These are phyloP conservation scores for Plasmodium knowlesi DNA, from an alignment of 169 alveolate species.

Conservation along the genomic window DNA sequence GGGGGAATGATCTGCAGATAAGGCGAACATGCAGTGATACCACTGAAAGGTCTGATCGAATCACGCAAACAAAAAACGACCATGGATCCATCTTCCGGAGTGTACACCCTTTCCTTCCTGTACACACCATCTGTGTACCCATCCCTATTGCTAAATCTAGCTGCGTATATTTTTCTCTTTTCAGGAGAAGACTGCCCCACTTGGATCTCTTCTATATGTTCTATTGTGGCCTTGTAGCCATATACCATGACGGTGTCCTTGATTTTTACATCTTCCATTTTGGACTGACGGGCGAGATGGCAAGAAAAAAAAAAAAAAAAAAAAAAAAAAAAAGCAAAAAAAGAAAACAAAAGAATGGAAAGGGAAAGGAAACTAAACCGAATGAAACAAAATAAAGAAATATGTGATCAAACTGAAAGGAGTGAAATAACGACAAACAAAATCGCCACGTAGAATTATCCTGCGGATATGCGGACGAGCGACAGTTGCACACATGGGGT, in stretches of 20 bases:
- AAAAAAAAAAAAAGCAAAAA: neutral
- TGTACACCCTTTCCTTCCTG: slow-evolving; percentile 8
- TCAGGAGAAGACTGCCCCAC: neutral
- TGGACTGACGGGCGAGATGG: neutral
- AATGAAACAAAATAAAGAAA: neutral
- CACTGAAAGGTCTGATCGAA: slow-evolving; percentile 29
- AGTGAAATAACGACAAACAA: neutral
- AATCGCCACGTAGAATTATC: neutral
- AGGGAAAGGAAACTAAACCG: neutral
- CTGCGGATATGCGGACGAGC: neutral
- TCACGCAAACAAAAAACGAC: slow-evolving; percentile 9
- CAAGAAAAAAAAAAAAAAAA: neutral
- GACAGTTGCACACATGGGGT: neutral
- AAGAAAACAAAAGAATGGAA: neutral
- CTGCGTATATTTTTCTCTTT: slow-evolving; percentile 19
- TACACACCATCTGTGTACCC: slow-evolving; percentile 35
- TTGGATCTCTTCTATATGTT: neutral
- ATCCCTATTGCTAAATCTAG: slow-evolving; percentile 6
- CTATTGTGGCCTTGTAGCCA: slow-evolving; percentile 49
- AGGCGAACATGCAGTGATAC: neutral
- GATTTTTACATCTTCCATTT: slow-evolving; percentile 16
- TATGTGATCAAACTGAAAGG: neutral
- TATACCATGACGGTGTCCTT: slow-evolving; percentile 63
- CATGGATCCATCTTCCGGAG: slow-evolving; percentile 10
- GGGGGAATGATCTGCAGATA: neutral